Conservation (phyloP, 257 asterid genomes). For the Salvia miltiorrhiza region DNA sequence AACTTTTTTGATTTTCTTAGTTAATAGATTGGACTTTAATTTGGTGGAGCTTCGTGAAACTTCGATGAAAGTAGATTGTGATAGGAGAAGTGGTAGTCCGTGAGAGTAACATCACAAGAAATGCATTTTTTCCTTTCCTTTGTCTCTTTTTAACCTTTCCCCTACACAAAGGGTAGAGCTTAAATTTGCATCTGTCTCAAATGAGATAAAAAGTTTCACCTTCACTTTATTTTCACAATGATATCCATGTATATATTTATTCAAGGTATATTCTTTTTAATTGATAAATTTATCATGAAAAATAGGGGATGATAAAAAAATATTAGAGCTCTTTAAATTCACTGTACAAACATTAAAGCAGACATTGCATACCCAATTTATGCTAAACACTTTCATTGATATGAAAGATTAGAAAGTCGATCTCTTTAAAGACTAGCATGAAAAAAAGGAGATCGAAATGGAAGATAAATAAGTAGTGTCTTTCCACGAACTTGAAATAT, state of each 20-base stretch:
- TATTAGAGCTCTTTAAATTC: no score
- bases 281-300: no score
- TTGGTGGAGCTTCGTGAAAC: conserved; percentile 6
- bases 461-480: not conserved
- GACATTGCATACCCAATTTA: not conserved
- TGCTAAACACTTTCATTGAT: not conserved
- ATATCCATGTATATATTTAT: no score
- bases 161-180: not conserved
- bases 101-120: conserved; percentile 16
- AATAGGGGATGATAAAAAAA: no score
- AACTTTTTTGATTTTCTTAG: not conserved
- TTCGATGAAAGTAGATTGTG: conserved; percentile 9
- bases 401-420: not conserved
- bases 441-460: not conserved
- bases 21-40: not conserved
- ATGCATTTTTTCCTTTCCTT: not conserved
- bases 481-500: not conserved
- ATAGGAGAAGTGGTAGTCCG: not conserved
- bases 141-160: not conserved
- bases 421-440: not conserved
- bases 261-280: no score
- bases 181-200: not conserved
- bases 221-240: not conserved
- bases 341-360: not conserved
- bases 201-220: not conserved